phyloP scores from a whole-genome alignment of 257 asterid species.

The Haberlea rhodopensis region DNA sequence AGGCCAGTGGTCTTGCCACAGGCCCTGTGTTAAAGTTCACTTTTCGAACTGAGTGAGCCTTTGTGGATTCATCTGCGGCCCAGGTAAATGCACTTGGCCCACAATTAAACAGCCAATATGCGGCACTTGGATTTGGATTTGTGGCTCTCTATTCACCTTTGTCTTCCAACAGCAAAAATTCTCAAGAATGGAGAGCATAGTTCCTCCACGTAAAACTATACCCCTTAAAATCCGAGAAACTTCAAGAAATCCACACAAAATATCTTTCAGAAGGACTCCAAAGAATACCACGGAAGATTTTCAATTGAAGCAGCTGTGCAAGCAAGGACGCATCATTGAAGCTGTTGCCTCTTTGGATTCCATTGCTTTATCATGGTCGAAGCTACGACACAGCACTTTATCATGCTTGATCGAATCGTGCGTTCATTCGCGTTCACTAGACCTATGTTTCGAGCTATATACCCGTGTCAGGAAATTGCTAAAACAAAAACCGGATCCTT shows the following conservation, averaged over 20 bases:
- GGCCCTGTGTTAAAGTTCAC: no score
- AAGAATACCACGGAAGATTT: constrained; percentile 39
- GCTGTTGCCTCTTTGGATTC: constrained; percentile 55
- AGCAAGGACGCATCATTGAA: constrained; percentile 51
- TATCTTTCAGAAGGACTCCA: constrained; percentile 21
- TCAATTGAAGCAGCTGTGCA: constrained; percentile 59
- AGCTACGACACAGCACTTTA: constrained; percentile 52
- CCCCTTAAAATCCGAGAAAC: constrained; percentile 36
- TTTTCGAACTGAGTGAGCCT: no score
- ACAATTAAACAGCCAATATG: no score
- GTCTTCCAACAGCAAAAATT: neutral
- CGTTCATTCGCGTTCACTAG: constrained; percentile 43
- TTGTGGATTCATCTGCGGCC: no score
- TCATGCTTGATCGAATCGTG: constrained; percentile 59
- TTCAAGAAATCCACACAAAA: constrained; percentile 20
- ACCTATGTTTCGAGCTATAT: constrained; percentile 51
- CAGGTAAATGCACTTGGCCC: no score
- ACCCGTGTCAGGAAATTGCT: constrained; percentile 30
- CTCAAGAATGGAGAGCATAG: constrained; percentile 55
- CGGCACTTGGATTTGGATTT: no score
- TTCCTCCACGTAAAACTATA: constrained; percentile 50
- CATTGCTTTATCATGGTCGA: constrained; percentile 30
- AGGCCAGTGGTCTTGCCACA: no score
- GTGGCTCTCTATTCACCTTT: no score
- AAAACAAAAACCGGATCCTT: constrained; percentile 41